phyloP scores from a whole-genome alignment of 2,329 filamentous ascomycete genomes.

The Colletotrichum incanum region DNA sequence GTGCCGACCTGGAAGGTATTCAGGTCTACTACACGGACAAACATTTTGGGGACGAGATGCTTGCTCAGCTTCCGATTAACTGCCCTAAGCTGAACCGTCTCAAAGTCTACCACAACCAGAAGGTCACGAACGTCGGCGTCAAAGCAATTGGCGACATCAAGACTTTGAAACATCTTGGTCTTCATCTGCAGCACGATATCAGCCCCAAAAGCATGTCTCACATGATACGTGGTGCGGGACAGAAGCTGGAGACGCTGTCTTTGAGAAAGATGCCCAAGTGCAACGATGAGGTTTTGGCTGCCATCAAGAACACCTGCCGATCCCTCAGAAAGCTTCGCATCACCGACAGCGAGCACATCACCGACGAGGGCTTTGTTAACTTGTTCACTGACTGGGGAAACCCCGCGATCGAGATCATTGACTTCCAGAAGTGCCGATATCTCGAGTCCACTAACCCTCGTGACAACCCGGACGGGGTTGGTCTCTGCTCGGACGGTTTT shows the following conservation, averaged over 20 bases:
- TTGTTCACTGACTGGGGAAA: constrained; percentile 87
- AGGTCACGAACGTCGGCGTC: constrained; percentile 77
- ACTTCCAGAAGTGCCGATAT: constrained; percentile 84
- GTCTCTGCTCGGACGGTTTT: constrained; percentile 84
- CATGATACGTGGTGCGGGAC: constrained; percentile 75
- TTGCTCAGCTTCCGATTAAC: constrained; percentile 72
- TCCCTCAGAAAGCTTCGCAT: constrained; percentile 84
- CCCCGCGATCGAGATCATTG: constrained; percentile 77
- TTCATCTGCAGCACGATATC: constrained; percentile 75
- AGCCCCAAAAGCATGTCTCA: constrained; percentile 71
- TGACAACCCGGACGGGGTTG: constrained; percentile 76
- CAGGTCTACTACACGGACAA: constrained; percentile 89
- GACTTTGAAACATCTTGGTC: constrained; percentile 80
- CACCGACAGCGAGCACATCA: constrained; percentile 81
- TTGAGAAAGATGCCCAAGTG: constrained; percentile 77
- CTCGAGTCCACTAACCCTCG: constrained; percentile 80
- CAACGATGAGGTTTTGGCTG: constrained; percentile 79
- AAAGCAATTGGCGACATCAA: constrained; percentile 73
- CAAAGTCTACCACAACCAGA: constrained; percentile 87
- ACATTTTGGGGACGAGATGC: constrained; percentile 81
- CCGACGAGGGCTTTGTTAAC: constrained; percentile 79
- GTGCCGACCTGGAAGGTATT: constrained; percentile 75
- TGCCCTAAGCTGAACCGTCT: constrained; percentile 81
- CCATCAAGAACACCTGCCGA: constrained; percentile 79
- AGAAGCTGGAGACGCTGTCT: constrained; percentile 82